phyloP scores from a whole-genome alignment of 2,329 filamentous ascomycete species.

The Leptoxyphium fumago region DNA sequence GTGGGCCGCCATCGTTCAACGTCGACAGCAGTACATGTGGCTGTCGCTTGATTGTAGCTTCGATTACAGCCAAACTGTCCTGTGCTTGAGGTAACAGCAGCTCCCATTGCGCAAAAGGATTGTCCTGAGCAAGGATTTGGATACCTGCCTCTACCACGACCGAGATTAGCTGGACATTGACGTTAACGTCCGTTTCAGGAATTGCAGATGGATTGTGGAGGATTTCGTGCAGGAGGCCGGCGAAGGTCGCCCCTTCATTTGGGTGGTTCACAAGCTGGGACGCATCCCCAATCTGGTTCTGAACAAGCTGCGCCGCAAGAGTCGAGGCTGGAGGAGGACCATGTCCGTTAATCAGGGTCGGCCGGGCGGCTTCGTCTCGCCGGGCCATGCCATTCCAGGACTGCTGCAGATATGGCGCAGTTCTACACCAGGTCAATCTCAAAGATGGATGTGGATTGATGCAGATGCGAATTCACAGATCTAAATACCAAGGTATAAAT shows the following conservation, averaged over 20 bases:
- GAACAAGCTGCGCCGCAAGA: conserved; percentile 73
- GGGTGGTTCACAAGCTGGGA: conserved; percentile 41
- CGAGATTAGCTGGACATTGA: conserved; percentile 76
- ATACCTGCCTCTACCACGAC: conserved; percentile 70
- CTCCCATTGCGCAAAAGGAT: conserved; percentile 48
- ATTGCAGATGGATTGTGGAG: conserved; percentile 30
- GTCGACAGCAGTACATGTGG: conserved; percentile 46
- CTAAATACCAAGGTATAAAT: too few relatives aligned
- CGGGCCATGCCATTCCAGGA: not conserved
- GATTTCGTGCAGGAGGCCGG: conserved; percentile 55
- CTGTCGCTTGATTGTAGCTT: conserved; percentile 58
- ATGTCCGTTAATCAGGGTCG: conserved; percentile 11
- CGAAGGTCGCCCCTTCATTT: conserved; percentile 45
- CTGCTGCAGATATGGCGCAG: not conserved
- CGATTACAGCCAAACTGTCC: conserved; percentile 65
- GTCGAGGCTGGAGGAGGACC: conserved; percentile 53
- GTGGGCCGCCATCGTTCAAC: conserved; percentile 25
- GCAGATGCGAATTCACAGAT: too few relatives aligned
- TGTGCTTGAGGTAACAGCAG: conserved; percentile 44
- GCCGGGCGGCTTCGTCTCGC: not conserved
- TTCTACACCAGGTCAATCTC: not conserved
- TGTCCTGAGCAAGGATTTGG: conserved; percentile 51
- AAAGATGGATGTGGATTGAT: too few relatives aligned
- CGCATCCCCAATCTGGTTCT: conserved; percentile 49
- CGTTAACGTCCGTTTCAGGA: conserved; percentile 50